phyloP scores from a whole-genome alignment of 2,329 filamentous ascomycete species.

The Thermothelomyces thermophilus region DNA sequence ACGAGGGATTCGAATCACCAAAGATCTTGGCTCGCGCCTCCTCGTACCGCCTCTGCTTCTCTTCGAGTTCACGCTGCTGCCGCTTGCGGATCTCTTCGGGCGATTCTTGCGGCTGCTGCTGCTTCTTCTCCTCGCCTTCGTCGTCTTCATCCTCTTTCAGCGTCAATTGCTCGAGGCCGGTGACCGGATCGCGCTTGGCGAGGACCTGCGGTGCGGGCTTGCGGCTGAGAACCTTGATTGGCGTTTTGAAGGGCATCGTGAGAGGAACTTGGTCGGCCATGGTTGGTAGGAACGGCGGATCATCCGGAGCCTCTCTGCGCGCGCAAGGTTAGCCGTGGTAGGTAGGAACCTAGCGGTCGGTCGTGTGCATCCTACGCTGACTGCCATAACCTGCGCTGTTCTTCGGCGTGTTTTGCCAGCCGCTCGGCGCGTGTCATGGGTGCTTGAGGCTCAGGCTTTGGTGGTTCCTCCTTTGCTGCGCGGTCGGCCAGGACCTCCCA shows the following conservation, averaged over 20 bases:
- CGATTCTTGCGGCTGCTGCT: constrained; percentile 56
- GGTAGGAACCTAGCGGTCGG: background rate
- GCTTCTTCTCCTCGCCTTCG: constrained; percentile 58
- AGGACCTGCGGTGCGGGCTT: constrained; percentile 61
- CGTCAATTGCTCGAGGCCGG: constrained; percentile 41
- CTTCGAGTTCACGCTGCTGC: constrained; percentile 73
- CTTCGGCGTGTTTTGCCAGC: constrained; percentile 71
- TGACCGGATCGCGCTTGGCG: constrained; percentile 49
- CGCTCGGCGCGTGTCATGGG: constrained; percentile 67
- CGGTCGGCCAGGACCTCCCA: constrained; percentile 76
- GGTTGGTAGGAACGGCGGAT: constrained; percentile 65
- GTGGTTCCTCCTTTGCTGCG: constrained; percentile 30
- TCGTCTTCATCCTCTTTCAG: constrained; percentile 54
- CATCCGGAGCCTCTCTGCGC: constrained; percentile 63
- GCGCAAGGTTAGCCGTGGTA: constrained; percentile 7
- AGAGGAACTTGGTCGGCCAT: constrained; percentile 47
- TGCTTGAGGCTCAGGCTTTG: constrained; percentile 32
- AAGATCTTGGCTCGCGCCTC: constrained; percentile 85
- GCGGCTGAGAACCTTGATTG: constrained; percentile 77
- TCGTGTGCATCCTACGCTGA: constrained; percentile 59
- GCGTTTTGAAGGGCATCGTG: constrained; percentile 65
- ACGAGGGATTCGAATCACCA: constrained; percentile 51
- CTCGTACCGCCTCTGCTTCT: constrained; percentile 85
- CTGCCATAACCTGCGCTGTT: constrained; percentile 82
- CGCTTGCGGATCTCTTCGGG: constrained; percentile 72